Evolutionary conservation across 306 rosid species (phyloP).

Genomic region (Hippophae tibetana): DNA sequence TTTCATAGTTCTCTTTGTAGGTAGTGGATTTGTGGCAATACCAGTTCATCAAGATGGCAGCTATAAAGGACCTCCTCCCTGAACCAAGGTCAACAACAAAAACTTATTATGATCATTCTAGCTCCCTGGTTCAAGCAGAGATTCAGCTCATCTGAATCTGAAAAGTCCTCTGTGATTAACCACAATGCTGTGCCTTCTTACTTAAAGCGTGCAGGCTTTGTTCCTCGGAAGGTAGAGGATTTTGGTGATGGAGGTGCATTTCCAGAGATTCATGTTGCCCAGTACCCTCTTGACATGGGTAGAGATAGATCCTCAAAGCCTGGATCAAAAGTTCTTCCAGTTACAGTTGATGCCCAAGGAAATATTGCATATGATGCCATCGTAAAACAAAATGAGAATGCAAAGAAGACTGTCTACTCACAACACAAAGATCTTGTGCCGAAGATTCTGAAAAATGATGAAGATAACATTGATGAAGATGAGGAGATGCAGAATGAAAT

Average conservation of each 20-base stretch:
- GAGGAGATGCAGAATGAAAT: slow-evolving; percentile 56
- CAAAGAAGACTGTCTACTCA: slow-evolving; percentile 65
- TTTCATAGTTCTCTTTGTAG: too few species aligned
- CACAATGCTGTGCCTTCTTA: slow-evolving; percentile 63
- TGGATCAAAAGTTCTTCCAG: slow-evolving; percentile 61
- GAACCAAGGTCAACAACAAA: slow-evolving; percentile 45
- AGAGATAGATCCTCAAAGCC: slow-evolving; percentile 47
- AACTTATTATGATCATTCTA: slow-evolving; percentile 60
- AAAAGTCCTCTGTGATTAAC: slow-evolving; percentile 33
- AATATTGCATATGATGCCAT: slow-evolving; percentile 83
- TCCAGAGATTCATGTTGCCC: slow-evolving; percentile 84
- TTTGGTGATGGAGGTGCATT: slow-evolving; percentile 90
- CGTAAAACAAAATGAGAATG: slow-evolving; percentile 74
- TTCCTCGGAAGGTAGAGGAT: slow-evolving; percentile 74
- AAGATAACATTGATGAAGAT: slow-evolving; percentile 24
- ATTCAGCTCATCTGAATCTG: slow-evolving; percentile 54
- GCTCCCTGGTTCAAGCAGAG: slow-evolving; percentile 81
- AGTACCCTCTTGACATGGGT: slow-evolving; percentile 88
- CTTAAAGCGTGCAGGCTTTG: slow-evolving; percentile 63
- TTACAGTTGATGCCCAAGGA: slow-evolving; percentile 71
- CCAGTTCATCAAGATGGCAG: slow-evolving; percentile 29
- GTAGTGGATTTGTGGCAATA: too few species aligned
- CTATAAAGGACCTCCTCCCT: slow-evolving; percentile 71
- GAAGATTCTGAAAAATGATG: slow-evolving; percentile 49
- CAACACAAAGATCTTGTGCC: slow-evolving; percentile 74